phyloP scores from a whole-genome alignment of 176 grass and related monocot genomes.

The Melocanna baccifera region DNA sequence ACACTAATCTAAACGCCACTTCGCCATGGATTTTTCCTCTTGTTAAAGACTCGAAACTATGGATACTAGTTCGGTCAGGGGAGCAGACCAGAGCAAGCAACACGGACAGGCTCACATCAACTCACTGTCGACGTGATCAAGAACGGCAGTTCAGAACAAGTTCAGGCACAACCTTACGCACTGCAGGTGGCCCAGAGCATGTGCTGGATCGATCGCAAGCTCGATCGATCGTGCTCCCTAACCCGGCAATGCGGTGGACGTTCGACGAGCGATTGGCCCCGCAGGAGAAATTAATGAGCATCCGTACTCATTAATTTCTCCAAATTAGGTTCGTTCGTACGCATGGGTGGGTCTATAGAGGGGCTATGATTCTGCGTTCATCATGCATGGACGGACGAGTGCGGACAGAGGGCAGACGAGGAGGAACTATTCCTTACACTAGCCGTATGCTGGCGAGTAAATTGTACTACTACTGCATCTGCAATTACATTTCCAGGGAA shows the following conservation, averaged over 20 bases:
- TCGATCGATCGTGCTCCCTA: conserved; percentile 4
- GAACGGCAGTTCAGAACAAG: conserved; percentile 47
- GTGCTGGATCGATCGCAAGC: conserved; percentile 6
- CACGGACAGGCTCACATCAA: not conserved
- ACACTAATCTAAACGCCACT: conserved; percentile 14
- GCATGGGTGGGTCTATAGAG: not conserved
- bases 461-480: not conserved
- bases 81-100: not conserved
- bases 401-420: not conserved
- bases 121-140: not conserved
- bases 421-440: not conserved
- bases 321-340: not conserved
- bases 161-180: conserved; percentile 38
- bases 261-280: not conserved
- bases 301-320: not conserved
- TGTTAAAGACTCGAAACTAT: conserved; percentile 31
- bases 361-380: not conserved
- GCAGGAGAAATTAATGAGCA: no score
- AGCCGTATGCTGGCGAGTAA: not conserved
- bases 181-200: conserved; percentile 44
- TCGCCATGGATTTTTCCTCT: conserved; percentile 39
- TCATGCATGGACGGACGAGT: not conserved
- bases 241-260: not conserved
- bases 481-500: not conserved
- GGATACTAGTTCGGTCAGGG: conserved; percentile 26